Evolutionary conservation across 345 rosid genomes (phyloP).

Genomic region (Camelina hispida): DNA sequence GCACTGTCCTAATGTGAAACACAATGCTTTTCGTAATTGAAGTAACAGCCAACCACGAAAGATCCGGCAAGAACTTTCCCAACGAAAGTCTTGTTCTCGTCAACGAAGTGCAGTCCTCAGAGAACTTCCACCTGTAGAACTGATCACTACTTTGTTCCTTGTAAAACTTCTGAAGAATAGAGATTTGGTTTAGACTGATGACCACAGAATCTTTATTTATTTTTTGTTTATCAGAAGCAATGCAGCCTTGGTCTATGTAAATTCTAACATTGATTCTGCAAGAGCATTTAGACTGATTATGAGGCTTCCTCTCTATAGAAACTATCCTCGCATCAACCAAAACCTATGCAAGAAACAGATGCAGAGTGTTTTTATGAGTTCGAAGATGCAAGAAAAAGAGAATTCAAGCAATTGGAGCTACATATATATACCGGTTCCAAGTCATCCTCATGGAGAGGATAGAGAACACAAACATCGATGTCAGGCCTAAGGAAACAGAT

Average conservation of each 20-base stretch:
- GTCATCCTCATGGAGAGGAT: slow-evolving; percentile 31
- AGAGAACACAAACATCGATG: slow-evolving; percentile 74
- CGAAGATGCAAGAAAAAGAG: not conserved
- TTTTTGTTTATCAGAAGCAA: slow-evolving; percentile 62
- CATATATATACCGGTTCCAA: slow-evolving; percentile 36
- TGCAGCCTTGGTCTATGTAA: slow-evolving; percentile 59
- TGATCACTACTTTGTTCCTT: slow-evolving; percentile 53
- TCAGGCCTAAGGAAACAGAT: slow-evolving; percentile 78
- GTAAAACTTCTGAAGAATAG: slow-evolving; percentile 68
- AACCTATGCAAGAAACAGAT: slow-evolving; percentile 52
- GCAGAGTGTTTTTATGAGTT: not conserved
- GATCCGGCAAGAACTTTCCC: slow-evolving; percentile 73
- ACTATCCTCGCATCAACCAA: slow-evolving; percentile 82
- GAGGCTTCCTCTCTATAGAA: slow-evolving; percentile 81
- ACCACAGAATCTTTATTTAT: slow-evolving; percentile 55
- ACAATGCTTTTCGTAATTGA: slow-evolving; percentile 57
- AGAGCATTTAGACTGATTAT: slow-evolving; percentile 54
- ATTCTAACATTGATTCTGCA: slow-evolving; percentile 65
- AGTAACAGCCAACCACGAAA: slow-evolving; percentile 70
- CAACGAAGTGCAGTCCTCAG: slow-evolving; percentile 64
- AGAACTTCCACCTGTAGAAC: slow-evolving; percentile 66
- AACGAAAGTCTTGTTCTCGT: slow-evolving; percentile 60
- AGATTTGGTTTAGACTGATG: slow-evolving; percentile 62
- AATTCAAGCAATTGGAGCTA: slow-evolving; percentile 42
- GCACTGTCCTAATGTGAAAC: slow-evolving; percentile 62